These are phyloP conservation scores for Solanum pimpinellifolium DNA, from an alignment of 257 asterid genomes.

Conservation along the genomic window DNA sequence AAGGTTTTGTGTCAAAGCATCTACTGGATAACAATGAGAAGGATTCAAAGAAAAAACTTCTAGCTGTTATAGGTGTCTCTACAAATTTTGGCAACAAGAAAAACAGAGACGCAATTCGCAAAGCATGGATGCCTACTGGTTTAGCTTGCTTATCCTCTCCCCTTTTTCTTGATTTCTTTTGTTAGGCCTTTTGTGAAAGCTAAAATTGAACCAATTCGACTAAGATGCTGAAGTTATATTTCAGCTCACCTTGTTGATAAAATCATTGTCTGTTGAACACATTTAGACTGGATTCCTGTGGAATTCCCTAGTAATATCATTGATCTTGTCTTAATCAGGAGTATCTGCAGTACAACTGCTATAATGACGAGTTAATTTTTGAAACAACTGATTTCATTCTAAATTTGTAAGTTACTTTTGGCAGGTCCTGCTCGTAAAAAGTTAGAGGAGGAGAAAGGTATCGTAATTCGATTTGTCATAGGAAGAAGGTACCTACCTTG, in stretches of 20 bases:
- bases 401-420: background rate
- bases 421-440: conserved; percentile 55
- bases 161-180: background rate
- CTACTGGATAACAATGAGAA: conserved; percentile 26
- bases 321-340: background rate
- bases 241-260: background rate
- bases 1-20: conserved; percentile 55
- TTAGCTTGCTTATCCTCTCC: conserved; percentile 2
- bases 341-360: background rate
- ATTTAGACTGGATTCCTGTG: background rate
- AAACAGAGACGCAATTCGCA: conserved; percentile 82
- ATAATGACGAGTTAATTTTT: background rate
- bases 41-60: conserved; percentile 42
- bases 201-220: background rate
- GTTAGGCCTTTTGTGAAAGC: background rate
- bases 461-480: conserved; percentile 69
- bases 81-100: conserved; percentile 68
- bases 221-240: background rate
- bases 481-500: conserved; percentile 59
- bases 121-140: conserved; percentile 92
- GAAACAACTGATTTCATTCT: background rate
- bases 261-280: background rate
- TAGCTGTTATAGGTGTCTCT: conserved; percentile 66
- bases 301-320: background rate
- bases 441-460: conserved; percentile 68